Evolutionary conservation across 495 filamentous ascomycete species (phyloP), one percentile per base, ranked within the genome.

Genomic region (Aspergillus bridgeri): DNA sequence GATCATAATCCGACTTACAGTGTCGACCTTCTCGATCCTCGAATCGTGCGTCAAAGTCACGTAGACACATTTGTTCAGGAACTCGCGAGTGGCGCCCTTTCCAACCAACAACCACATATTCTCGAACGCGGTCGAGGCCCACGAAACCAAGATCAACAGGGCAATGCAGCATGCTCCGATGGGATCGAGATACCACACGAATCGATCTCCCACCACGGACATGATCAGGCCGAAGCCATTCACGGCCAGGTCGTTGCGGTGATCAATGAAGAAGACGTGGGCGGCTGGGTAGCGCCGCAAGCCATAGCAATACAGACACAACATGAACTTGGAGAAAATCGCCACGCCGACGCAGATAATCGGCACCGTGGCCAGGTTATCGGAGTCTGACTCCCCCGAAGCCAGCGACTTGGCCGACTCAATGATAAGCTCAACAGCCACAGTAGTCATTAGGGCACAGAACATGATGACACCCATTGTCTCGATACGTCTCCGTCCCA

Each of bases 401-500:
- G 66, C 79, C 6, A 83, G 69, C 15, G 64, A 63, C 44, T 79
- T 72, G 42, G 65, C 79, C 19, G 79, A 81, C 56, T 83, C 78
- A 44, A 78, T 70, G 53, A 83, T 74, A 27, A 84, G 64, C 63
- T 83, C 73, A 27, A 82, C 74, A 50, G 81, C 75, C 18, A 84
- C 81, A 0, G 79, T 82, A 22, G 79, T 83, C 79, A 83, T 81
- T 61, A 83, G 63, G 42, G 80, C 79, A 61, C 80, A 82, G 72
- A 84, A 84, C 54, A 83, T 73, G 57, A 84, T 83, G 55, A 83
- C 81, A 5, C 79, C 81, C 46, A 83, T 76, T 6, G 80, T 82
- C 63, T 82, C 80, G 54, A 81, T 80, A 48, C 81, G 69, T 9
- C 70, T 82, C 1, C 80, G 80, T 33, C 80, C 81, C 17, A 83